phyloP scores from a whole-genome alignment of 2,329 filamentous ascomycete species.

The Paracoccidioides brasiliensis region DNA sequence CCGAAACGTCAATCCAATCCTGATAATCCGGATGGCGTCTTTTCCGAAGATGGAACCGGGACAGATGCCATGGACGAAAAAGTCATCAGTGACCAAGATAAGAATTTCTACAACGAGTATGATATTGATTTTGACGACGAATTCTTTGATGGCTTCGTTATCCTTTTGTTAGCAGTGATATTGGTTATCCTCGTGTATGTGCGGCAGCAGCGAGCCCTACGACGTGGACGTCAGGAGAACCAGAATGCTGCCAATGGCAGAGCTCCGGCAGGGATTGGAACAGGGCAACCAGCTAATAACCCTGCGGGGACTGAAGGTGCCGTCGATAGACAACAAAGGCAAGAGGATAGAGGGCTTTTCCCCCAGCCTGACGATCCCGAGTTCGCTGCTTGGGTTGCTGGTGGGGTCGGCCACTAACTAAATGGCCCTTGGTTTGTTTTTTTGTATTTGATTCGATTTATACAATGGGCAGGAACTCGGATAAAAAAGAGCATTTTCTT shows the following conservation, averaged over 20 bases:
- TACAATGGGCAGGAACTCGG: no score
- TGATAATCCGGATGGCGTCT: constrained; percentile 40
- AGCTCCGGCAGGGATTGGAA: constrained; percentile 15
- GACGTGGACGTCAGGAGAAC: constrained; percentile 14
- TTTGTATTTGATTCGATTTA: not conserved
- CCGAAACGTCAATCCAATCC: constrained; percentile 34
- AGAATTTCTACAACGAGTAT: constrained; percentile 47
- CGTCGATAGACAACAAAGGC: constrained; percentile 14
- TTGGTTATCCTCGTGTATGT: constrained; percentile 73
- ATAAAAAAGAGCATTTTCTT: no score
- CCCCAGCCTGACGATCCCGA: constrained; percentile 55
- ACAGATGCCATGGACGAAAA: constrained; percentile 9
- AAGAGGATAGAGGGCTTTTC: constrained; percentile 44
- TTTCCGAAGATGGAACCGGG: constrained; percentile 11
- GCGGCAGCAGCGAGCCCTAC: constrained; percentile 54
- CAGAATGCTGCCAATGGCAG: constrained; percentile 3
- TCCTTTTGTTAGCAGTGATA: constrained; percentile 61
- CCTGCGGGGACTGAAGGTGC: constrained; percentile 5
- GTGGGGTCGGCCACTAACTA: constrained; percentile 47
- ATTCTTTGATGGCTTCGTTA: constrained; percentile 70
- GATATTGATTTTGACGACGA: constrained; percentile 58
- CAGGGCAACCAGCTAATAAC: constrained; percentile 10
- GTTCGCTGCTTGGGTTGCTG: constrained; percentile 54
- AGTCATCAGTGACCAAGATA: constrained; percentile 26
- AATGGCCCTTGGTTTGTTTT: not conserved